Percentiles rank a stretch among this genome's conserved stretches.
phyloP scores from a whole-genome alignment of 2,329 filamentous ascomycete species.

The Sporothrix inflata region DNA sequence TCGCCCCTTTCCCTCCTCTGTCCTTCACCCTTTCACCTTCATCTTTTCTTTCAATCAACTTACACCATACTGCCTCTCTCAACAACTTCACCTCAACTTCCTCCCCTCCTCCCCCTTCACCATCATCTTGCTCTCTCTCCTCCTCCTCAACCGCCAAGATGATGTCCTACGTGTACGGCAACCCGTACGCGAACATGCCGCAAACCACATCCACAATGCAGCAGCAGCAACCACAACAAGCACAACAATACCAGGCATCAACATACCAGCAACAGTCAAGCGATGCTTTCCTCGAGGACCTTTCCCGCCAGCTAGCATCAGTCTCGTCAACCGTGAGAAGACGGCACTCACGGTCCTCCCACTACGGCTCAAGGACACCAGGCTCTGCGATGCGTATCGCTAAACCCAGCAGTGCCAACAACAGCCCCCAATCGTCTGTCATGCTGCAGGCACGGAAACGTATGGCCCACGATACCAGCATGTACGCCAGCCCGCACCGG shows the following conservation, averaged over 20 bases:
- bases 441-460: constrained; percentile 55
- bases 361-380: constrained; percentile 49
- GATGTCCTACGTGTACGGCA: constrained; percentile 37
- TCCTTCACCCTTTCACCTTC: background rate
- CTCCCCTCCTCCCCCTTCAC: background rate
- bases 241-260: constrained; percentile 15
- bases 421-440: constrained; percentile 63
- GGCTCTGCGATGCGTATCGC: constrained; percentile 60
- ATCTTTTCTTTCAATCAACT: background rate
- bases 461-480: constrained; percentile 47
- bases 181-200: constrained; percentile 40
- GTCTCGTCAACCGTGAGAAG: constrained; percentile 46
- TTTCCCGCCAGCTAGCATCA: constrained; percentile 56
- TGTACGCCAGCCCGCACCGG: constrained; percentile 23
- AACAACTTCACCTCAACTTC: background rate
- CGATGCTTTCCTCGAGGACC: constrained; percentile 55
- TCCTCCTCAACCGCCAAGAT: constrained; percentile 25
- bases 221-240: constrained; percentile 16
- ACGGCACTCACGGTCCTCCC: constrained; percentile 54
- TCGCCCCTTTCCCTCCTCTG: background rate
- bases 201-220: constrained; percentile 24
- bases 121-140: background rate
- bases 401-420: constrained; percentile 66
- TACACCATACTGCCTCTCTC: background rate
- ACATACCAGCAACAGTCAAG: constrained; percentile 37